These are phyloP conservation scores for Cyberlindnera misumaiensis DNA, from an alignment of 805 yeast genomes.

Conservation along the genomic window DNA sequence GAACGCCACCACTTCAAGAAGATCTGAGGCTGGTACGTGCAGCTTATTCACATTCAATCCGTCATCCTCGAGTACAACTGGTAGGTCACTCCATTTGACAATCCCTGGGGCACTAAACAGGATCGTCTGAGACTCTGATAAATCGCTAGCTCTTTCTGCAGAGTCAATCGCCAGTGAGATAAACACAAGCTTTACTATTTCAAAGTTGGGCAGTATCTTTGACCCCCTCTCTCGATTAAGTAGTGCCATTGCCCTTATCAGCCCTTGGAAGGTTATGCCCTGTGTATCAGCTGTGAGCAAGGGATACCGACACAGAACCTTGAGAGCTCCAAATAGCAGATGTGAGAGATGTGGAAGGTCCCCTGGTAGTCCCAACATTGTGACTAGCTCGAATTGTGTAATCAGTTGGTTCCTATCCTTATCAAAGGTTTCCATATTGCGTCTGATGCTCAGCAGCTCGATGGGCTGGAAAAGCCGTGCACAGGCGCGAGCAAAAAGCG, in stretches of 20 bases:
- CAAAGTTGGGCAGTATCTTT: conserved; percentile 30
- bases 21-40: conserved; percentile 31
- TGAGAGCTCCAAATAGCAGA: conserved; percentile 34
- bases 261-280: conserved; percentile 29
- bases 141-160: background rate
- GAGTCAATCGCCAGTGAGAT: conserved; percentile 32
- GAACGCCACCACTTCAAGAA: conserved; percentile 42
- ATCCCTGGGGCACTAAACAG: conserved; percentile 7
- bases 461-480: conserved; percentile 27
- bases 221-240: conserved; percentile 37
- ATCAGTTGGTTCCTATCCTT: conserved; percentile 22
- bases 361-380: conserved; percentile 31
- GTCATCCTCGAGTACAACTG: conserved; percentile 37
- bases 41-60: conserved; percentile 32
- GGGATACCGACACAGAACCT: conserved; percentile 44
- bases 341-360: conserved; percentile 25
- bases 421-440: conserved; percentile 17
- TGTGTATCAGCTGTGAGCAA: conserved; percentile 23
- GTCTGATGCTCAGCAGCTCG: conserved; percentile 27
- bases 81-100: conserved; percentile 25
- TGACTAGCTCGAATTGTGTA: conserved; percentile 19
- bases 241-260: conserved; percentile 38
- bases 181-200: conserved; percentile 40
- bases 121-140: conserved; percentile 11
- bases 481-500: conserved; percentile 27